Conservation (phyloP, 2,329 filamentous ascomycete species). For the Dothideomycetes sp. region DNA sequence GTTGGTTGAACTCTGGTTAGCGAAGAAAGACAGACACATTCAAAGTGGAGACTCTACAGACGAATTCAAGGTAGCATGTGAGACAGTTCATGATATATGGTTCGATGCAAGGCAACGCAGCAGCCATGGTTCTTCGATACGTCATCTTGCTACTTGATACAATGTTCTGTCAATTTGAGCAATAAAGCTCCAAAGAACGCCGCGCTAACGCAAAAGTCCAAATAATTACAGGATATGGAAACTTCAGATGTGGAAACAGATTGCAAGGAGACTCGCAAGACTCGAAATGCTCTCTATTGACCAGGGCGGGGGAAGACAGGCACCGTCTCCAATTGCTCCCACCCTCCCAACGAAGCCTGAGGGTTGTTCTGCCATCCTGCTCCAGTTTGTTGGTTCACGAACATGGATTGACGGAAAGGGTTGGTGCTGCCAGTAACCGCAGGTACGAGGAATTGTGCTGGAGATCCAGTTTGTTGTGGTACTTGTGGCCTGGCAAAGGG, state of each 20-base stretch:
- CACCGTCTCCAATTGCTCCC: slow-evolving; percentile 70
- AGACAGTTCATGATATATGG: no score
- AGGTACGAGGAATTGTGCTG: slow-evolving; percentile 37
- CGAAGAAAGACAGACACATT: no score
- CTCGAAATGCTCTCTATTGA: slow-evolving; percentile 20
- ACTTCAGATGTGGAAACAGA: no score
- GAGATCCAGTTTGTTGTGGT: slow-evolving; percentile 29
- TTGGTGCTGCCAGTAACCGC: slow-evolving; percentile 86
- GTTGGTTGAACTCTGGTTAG: no score
- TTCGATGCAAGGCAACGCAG: no score
- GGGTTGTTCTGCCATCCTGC: slow-evolving; percentile 73
- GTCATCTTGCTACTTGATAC: no score
- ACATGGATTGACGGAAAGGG: slow-evolving; percentile 83
- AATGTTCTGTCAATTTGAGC: no score
- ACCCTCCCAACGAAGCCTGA: slow-evolving; percentile 66
- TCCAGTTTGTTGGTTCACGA: slow-evolving; percentile 81
- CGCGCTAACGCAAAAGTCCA: slow-evolving; percentile 11
- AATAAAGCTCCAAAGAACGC: slow-evolving; percentile 11
- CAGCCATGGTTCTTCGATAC: no score
- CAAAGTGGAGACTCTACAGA: no score
- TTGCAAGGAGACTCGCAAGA: neutral
- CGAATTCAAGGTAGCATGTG: no score
- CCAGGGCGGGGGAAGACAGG: slow-evolving; percentile 79
- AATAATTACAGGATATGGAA: slow-evolving; percentile 1
- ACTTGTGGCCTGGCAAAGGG: slow-evolving; percentile 50